phyloP scores from a whole-genome alignment of 2,329 filamentous ascomycete genomes.

The Pestalotiopsis fici region DNA sequence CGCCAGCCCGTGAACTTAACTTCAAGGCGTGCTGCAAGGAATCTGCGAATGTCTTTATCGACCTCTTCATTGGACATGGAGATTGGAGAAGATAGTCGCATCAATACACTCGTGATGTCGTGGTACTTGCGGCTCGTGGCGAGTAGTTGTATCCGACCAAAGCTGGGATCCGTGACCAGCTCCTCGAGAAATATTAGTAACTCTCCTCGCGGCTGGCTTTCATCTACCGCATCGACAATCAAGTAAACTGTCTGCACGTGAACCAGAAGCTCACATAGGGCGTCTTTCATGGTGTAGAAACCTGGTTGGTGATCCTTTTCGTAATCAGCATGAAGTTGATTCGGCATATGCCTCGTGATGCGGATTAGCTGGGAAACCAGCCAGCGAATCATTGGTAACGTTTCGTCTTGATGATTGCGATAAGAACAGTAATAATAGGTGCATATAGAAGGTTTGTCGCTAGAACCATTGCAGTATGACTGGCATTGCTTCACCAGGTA shows the following conservation, averaged over 20 bases:
- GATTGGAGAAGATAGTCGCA: neutral
- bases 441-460: neutral
- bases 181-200: neutral
- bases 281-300: neutral
- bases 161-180: neutral
- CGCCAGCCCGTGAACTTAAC: neutral
- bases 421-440: constrained; percentile 32
- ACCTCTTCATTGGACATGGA: neutral
- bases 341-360: neutral
- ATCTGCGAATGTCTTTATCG: neutral
- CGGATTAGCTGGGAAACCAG: neutral
- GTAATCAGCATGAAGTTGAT: neutral
- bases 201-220: neutral
- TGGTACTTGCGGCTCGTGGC: neutral
- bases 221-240: neutral
- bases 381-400: constrained; percentile 25
- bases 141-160: neutral
- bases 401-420: constrained; percentile 27
- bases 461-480: constrained; percentile 14
- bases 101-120: neutral
- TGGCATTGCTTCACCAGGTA: constrained; percentile 23
- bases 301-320: neutral
- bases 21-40: neutral
- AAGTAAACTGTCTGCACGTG: neutral
- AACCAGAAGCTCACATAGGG: neutral